phyloP scores from a whole-genome alignment of 495 filamentous ascomycete species.

The Hypoxylon lienhwacheense region DNA sequence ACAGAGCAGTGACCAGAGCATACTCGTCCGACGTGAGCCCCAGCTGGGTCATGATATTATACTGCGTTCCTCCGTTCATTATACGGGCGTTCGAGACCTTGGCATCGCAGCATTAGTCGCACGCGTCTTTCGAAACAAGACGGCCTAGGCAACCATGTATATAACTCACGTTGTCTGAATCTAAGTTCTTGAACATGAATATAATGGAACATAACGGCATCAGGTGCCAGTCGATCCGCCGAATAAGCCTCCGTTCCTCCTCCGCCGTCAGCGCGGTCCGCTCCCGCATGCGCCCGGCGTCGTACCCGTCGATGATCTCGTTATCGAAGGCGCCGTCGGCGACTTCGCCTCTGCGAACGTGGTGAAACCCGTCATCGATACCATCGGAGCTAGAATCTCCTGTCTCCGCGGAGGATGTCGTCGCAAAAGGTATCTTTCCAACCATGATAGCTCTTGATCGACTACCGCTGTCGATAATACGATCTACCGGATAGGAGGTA shows the following conservation, averaged over 20 bases:
- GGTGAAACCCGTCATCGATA: conserved; percentile 32
- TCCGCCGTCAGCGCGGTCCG: conserved; percentile 42
- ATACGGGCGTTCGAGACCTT: conserved; percentile 49
- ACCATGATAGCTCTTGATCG: no score
- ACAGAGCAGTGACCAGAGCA: conserved; percentile 36
- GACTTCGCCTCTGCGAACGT: conserved; percentile 29
- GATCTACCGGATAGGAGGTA: not conserved
- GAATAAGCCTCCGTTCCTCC: conserved; percentile 49
- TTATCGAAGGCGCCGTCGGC: conserved; percentile 16
- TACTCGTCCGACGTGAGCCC: conserved; percentile 41
- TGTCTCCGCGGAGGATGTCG: conserved; percentile 19
- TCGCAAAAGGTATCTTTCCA: no score
- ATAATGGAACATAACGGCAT: conserved; percentile 49
- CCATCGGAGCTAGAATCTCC: conserved; percentile 29
- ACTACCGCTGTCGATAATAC: not conserved
- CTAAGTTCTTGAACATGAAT: conserved; percentile 51
- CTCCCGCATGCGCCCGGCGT: conserved; percentile 47
- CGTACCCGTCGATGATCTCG: conserved; percentile 44
- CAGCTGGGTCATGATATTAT: conserved; percentile 51
- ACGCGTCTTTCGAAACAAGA: not conserved
- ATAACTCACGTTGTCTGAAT: conserved; percentile 44
- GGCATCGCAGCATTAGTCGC: not conserved
- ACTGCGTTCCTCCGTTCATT: conserved; percentile 43
- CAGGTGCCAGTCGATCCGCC: conserved; percentile 51
- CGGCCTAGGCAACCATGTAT: not conserved